Conservation (phyloP, 2,329 filamentous ascomycete genomes). For the Conoideocrella luteorostrata region DNA sequence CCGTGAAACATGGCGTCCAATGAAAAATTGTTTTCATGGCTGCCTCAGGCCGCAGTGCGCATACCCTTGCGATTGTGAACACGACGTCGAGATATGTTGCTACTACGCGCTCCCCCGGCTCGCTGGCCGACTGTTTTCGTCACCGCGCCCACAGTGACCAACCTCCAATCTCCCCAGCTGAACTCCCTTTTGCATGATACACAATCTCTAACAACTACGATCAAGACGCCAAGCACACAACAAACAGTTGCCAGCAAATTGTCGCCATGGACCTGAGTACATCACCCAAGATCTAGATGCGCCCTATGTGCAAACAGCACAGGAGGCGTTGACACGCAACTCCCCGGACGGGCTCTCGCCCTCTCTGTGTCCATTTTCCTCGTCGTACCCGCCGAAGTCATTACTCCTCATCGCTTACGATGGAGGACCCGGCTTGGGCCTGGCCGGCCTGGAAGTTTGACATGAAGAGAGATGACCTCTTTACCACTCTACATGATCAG, state of each 20-base stretch:
- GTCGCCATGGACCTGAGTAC: slow-evolving; percentile 15
- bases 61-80: background rate
- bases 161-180: background rate
- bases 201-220: slow-evolving; percentile 10
- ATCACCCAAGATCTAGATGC: slow-evolving; percentile 7
- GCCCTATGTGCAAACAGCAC: slow-evolving; percentile 10
- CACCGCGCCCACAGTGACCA: slow-evolving; percentile 8
- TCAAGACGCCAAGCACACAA: slow-evolving; percentile 3
- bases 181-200: slow-evolving; percentile 11
- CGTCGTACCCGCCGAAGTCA: background rate
- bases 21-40: background rate
- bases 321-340: slow-evolving; percentile 2
- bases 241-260: slow-evolving; percentile 5
- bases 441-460: slow-evolving; percentile 60
- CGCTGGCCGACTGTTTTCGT: slow-evolving; percentile 12
- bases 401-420: slow-evolving; percentile 22
- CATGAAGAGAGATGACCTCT: slow-evolving; percentile 53
- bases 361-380: background rate
- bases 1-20: slow-evolving; percentile 12
- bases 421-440: slow-evolving; percentile 48
- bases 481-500: slow-evolving; percentile 50
- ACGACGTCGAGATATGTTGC: slow-evolving; percentile 9
- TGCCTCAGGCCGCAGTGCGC: slow-evolving; percentile 15
- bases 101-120: slow-evolving; percentile 11
- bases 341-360: slow-evolving; percentile 2